Conservation (phyloP, 1,284 basidiomycete genomes). For the Pseudozyma sp. region DNA sequence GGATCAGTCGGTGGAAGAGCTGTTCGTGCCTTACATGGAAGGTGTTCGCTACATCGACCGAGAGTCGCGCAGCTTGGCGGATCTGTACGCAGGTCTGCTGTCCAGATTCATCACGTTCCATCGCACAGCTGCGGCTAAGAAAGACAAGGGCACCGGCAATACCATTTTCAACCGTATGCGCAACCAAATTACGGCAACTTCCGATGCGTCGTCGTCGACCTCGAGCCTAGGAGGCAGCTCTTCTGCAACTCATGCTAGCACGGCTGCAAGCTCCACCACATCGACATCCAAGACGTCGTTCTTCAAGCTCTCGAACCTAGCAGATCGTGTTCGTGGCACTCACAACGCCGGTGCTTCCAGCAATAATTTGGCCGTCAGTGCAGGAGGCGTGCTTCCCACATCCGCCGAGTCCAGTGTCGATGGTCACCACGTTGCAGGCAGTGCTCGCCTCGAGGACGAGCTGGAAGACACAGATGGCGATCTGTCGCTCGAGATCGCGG, state of each 20-base stretch:
- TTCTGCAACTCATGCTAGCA: slow-evolving; percentile 16
- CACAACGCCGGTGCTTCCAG: slow-evolving; percentile 12
- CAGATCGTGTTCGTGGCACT: slow-evolving; percentile 58
- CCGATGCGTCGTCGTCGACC: slow-evolving; percentile 69
- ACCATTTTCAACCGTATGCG: slow-evolving; percentile 91
- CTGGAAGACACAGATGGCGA: slow-evolving; percentile 58
- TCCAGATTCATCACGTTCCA: slow-evolving; percentile 87
- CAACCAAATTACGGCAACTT: slow-evolving; percentile 84
- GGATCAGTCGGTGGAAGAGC: slow-evolving; percentile 93
- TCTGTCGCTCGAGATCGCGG: slow-evolving; percentile 59
- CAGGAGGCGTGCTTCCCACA: slow-evolving; percentile 1
- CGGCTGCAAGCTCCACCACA: slow-evolving; percentile 30
- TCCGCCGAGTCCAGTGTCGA: slow-evolving; percentile 28
- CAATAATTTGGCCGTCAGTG: slow-evolving; percentile 4
- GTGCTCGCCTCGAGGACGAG: slow-evolving; percentile 25
- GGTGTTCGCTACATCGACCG: slow-evolving; percentile 90
- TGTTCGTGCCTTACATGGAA: slow-evolving; percentile 91
- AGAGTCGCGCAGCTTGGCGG: slow-evolving; percentile 86
- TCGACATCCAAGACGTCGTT: slow-evolving; percentile 51
- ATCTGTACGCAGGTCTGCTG: slow-evolving; percentile 83
- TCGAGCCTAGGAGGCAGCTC: slow-evolving; percentile 27
- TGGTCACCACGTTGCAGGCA: slow-evolving; percentile 10
- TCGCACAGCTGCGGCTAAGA: slow-evolving; percentile 67
- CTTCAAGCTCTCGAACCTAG: slow-evolving; percentile 62
- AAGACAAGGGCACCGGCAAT: slow-evolving; percentile 70